These are phyloP conservation scores for Mycothermus thermophilus DNA, from an alignment of 495 filamentous ascomycete species.

Conservation along the genomic window DNA sequence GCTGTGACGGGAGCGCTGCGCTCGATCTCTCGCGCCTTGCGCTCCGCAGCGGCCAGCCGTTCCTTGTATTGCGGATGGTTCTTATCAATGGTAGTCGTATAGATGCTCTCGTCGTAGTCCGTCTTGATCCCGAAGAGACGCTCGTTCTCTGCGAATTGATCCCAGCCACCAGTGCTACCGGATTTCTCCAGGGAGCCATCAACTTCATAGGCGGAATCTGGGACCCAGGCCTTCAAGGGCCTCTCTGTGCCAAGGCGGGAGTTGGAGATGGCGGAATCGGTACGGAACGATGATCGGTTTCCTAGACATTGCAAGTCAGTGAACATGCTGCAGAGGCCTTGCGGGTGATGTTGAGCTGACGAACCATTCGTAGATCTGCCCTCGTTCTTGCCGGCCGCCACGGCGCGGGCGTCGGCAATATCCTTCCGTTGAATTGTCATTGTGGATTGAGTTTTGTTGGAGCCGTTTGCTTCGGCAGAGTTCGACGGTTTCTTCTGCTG, in stretches of 20 bases:
- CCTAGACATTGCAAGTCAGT: slow-evolving; percentile 12
- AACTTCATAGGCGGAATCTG: slow-evolving; percentile 44
- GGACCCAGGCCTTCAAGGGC: slow-evolving; percentile 71
- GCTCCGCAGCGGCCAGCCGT: slow-evolving; percentile 61
- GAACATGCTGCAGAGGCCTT: neutral
- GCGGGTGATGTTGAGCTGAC: slow-evolving; percentile 3
- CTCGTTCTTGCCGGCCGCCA: slow-evolving; percentile 31
- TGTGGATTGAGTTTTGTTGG: slow-evolving; percentile 33
- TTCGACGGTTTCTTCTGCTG: slow-evolving; percentile 41
- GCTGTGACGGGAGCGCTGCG: slow-evolving; percentile 48
- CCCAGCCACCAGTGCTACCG: slow-evolving; percentile 46
- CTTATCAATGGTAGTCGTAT: slow-evolving; percentile 81
- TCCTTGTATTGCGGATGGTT: slow-evolving; percentile 66
- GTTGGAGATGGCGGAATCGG: slow-evolving; percentile 78
- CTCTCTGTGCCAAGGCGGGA: slow-evolving; percentile 55
- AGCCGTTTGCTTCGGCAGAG: slow-evolving; percentile 31
- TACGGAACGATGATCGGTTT: slow-evolving; percentile 52
- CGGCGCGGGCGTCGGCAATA: slow-evolving; percentile 49
- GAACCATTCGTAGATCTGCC: slow-evolving; percentile 60
- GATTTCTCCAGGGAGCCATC: slow-evolving; percentile 57
- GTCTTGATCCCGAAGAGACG: slow-evolving; percentile 72
- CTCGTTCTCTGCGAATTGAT: slow-evolving; percentile 89
- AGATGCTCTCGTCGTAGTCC: slow-evolving; percentile 84
- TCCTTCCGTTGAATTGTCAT: slow-evolving; percentile 77
- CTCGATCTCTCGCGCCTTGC: slow-evolving; percentile 84